Conservation (phyloP, 2,329 filamentous ascomycete genomes). For the Colletotrichum neosansevieriae region DNA sequence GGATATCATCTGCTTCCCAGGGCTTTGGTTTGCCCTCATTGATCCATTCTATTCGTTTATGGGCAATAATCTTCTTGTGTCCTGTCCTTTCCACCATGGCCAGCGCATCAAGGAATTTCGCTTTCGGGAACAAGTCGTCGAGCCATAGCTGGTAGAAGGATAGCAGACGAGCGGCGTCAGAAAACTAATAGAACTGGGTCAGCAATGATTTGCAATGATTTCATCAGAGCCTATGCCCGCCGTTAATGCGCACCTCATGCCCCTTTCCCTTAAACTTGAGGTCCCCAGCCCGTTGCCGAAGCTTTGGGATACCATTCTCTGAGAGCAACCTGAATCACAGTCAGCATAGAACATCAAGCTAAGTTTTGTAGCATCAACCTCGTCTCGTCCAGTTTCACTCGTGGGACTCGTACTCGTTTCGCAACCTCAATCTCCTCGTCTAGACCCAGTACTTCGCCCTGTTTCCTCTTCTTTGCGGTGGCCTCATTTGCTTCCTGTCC, state of each 20-base stretch:
- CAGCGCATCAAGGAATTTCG: slow-evolving; percentile 91
- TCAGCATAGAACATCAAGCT: neutral
- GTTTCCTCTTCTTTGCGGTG: slow-evolving; percentile 59
- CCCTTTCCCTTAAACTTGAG: slow-evolving; percentile 92
- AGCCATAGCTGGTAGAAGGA: slow-evolving; percentile 97
- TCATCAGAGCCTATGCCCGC: no score
- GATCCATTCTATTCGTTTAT: slow-evolving; percentile 85
- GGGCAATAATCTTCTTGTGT: slow-evolving; percentile 82
- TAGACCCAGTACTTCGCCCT: slow-evolving; percentile 74
- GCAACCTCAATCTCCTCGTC: slow-evolving; percentile 88
- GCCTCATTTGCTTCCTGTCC: slow-evolving; percentile 50
- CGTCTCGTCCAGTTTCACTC: slow-evolving; percentile 88
- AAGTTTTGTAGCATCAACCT: slow-evolving; percentile 59
- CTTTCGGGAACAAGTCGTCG: slow-evolving; percentile 94
- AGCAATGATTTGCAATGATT: neutral
- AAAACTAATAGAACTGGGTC: slow-evolving; percentile 68
- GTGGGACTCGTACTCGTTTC: slow-evolving; percentile 77
- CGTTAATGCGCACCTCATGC: slow-evolving; percentile 74
- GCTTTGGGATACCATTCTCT: slow-evolving; percentile 82
- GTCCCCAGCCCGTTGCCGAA: slow-evolving; percentile 77
- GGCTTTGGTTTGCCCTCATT: slow-evolving; percentile 75
- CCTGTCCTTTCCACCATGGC: slow-evolving; percentile 93
- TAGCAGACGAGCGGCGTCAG: slow-evolving; percentile 83
- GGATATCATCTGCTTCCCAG: slow-evolving; percentile 45
- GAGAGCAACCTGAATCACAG: slow-evolving; percentile 77